phyloP scores from a whole-genome alignment of 2,329 filamentous ascomycete species.

The Coniochaeta hoffmannii region DNA sequence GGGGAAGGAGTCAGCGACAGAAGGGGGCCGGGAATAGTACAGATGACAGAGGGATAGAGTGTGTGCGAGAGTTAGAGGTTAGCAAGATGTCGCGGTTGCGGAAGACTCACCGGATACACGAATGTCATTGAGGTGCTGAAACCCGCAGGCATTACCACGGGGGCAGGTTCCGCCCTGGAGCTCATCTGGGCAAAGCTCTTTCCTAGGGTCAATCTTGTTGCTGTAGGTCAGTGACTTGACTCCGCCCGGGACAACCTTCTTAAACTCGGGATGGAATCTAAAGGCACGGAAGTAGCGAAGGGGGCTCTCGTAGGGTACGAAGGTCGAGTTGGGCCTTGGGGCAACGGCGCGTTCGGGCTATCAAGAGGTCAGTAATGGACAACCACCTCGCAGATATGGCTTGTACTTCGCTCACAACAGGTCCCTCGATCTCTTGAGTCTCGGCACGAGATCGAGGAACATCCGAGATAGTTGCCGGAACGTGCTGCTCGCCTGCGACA shows the following conservation, averaged over 20 bases:
- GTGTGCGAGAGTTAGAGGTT: no score
- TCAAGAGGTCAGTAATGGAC: conserved; percentile 12
- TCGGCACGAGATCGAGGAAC: neutral
- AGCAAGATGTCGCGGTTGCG: conserved; percentile 12
- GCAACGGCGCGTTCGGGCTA: conserved; percentile 11
- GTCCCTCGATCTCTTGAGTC: neutral
- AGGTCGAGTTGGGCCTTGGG: conserved; percentile 9
- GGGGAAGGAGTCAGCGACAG: conserved; percentile 39
- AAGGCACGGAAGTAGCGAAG: conserved; percentile 78
- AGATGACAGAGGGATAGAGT: conserved; percentile 10
- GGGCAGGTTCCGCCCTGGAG: conserved; percentile 60
- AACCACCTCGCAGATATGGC: neutral
- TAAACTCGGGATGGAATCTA: conserved; percentile 78
- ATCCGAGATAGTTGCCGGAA: neutral
- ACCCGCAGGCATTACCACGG: conserved; percentile 63
- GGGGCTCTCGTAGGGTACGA: conserved; percentile 70
- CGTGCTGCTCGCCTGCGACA: neutral
- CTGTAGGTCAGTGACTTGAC: conserved; percentile 90
- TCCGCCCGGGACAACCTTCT: conserved; percentile 62
- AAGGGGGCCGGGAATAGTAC: conserved; percentile 20
- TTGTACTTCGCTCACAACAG: conserved; percentile 1
- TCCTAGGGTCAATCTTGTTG: conserved; percentile 74
- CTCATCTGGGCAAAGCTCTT: conserved; percentile 70
- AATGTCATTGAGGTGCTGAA: conserved; percentile 73
- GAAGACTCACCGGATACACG: conserved; percentile 63